Evolutionary conservation across 805 yeast genomes (phyloP).

Genomic region (Pichia insulana): DNA sequence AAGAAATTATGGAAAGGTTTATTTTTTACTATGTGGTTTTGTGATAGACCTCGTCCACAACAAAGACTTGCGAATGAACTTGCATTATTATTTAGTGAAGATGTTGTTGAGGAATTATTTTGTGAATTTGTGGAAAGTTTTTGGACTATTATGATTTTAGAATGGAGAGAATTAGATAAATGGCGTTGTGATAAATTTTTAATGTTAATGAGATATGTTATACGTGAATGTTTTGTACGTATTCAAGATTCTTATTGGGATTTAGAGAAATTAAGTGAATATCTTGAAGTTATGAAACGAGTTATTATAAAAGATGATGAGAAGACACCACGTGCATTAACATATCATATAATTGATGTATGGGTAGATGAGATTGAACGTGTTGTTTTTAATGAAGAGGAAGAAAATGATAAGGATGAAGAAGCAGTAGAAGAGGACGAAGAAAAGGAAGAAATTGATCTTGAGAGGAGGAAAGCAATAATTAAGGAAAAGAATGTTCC

Average conservation of each 20-base stretch:
- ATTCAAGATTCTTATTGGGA: slow-evolving; percentile 51
- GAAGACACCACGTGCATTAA: slow-evolving; percentile 62
- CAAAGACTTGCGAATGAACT: slow-evolving; percentile 70
- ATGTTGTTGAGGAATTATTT: slow-evolving; percentile 36
- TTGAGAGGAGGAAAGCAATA: slow-evolving; percentile 15
- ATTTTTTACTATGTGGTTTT: slow-evolving; percentile 91
- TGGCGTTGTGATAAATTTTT: slow-evolving; percentile 84
- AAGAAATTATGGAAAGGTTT: slow-evolving; percentile 95
- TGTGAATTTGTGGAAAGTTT: slow-evolving; percentile 58
- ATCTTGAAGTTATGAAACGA: slow-evolving; percentile 28
- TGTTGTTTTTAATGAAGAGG: slow-evolving; percentile 42
- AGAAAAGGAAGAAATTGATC: slow-evolving; percentile 16
- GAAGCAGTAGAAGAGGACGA: slow-evolving; percentile 36
- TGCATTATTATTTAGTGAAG: slow-evolving; percentile 43
- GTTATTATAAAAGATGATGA: slow-evolving; percentile 43
- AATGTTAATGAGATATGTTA: slow-evolving; percentile 67
- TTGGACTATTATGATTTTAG: slow-evolving; percentile 69
- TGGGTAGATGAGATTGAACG: slow-evolving; percentile 76
- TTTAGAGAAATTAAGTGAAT: slow-evolving; percentile 35
- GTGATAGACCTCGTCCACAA: slow-evolving; percentile 90
- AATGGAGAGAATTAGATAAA: slow-evolving; percentile 81
- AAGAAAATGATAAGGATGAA: slow-evolving; percentile 39
- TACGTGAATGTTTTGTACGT: slow-evolving; percentile 55
- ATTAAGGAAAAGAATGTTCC: slow-evolving; percentile 35
- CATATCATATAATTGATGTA: slow-evolving; percentile 80